Percentiles rank a stretch among this genome's conserved stretches.
These are phyloP conservation scores for Chlamydomonas eustigma DNA, from an alignment of 139 green algal species.

Conservation along the genomic window DNA sequence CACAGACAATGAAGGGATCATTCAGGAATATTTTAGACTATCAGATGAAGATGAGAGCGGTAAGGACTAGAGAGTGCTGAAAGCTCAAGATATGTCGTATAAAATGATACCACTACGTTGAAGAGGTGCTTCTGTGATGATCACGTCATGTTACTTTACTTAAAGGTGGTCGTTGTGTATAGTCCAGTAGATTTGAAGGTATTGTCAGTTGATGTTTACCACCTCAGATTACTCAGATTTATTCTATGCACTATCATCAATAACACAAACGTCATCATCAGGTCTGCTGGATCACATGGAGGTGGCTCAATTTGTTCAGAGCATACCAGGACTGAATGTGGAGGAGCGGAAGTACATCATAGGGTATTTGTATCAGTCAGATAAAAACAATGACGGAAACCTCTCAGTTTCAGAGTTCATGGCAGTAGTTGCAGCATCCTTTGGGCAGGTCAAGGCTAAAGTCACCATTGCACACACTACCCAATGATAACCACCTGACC, in stretches of 20 bases:
- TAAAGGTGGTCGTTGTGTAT: too few relatives aligned
- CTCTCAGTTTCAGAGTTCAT: constrained; percentile 20
- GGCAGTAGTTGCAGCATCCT: background rate
- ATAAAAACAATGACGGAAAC: constrained; percentile 13
- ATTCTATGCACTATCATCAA: too few relatives aligned
- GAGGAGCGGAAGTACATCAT: background rate
- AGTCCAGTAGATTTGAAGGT: too few relatives aligned
- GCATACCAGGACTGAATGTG: background rate
- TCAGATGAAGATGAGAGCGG: background rate
- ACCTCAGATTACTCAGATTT: too few relatives aligned
- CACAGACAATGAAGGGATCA: background rate
- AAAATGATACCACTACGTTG: too few relatives aligned
- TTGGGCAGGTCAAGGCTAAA: background rate
- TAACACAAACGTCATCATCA: background rate
- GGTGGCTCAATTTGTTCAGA: background rate
- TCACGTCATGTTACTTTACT: too few relatives aligned
- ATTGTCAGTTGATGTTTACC: too few relatives aligned
- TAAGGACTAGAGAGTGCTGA: too few relatives aligned
- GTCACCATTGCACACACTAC: background rate
- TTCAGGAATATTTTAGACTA: background rate
- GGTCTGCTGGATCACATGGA: background rate
- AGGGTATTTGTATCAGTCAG: constrained; percentile 1
- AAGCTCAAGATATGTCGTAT: too few relatives aligned
- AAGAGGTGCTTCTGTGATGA: too few relatives aligned
- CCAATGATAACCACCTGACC: too few relatives aligned